These are phyloP conservation scores for Lachancea lanzarotensis DNA, from an alignment of 805 yeast species.

Conservation along the genomic window DNA sequence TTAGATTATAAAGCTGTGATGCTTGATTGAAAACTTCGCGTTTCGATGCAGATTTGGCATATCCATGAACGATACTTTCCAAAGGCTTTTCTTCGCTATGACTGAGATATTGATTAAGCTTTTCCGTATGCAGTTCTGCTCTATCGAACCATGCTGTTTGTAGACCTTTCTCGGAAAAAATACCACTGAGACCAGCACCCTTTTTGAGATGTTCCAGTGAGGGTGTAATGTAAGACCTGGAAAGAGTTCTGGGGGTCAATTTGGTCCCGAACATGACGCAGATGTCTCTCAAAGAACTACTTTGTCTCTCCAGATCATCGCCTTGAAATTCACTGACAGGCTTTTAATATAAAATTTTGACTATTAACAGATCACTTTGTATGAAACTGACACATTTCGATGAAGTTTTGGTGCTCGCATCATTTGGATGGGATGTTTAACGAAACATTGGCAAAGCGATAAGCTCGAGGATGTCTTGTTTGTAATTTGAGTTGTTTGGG, in stretches of 20 bases:
- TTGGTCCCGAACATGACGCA: slow-evolving; percentile 6
- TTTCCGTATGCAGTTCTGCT: slow-evolving; percentile 34
- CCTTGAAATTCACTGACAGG: background rate
- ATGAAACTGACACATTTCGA: background rate
- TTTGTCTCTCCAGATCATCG: background rate
- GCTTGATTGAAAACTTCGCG: slow-evolving; percentile 35
- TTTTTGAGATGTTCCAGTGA: slow-evolving; percentile 22
- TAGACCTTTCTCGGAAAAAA: slow-evolving; percentile 43
- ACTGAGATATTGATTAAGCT: slow-evolving; percentile 34
- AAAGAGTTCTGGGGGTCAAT: slow-evolving; percentile 4
- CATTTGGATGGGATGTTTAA: no score
- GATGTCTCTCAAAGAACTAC: background rate
- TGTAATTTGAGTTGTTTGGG: no score
- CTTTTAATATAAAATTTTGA: background rate
- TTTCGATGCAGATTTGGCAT: slow-evolving; percentile 28
- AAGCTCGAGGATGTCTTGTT: no score
- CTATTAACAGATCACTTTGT: background rate
- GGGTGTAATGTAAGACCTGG: slow-evolving; percentile 20
- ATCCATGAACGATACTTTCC: slow-evolving; percentile 23
- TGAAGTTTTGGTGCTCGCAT: no score
- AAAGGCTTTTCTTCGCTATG: slow-evolving; percentile 21
- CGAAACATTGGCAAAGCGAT: no score
- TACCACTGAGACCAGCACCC: slow-evolving; percentile 41
- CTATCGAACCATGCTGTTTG: slow-evolving; percentile 46
- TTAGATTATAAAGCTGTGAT: slow-evolving; percentile 34